Percentiles rank a stretch among this genome's conserved stretches.
Evolutionary conservation across 2,329 filamentous ascomycete genomes (phyloP).

Genomic region (Rhinocladiella mackenziei): DNA sequence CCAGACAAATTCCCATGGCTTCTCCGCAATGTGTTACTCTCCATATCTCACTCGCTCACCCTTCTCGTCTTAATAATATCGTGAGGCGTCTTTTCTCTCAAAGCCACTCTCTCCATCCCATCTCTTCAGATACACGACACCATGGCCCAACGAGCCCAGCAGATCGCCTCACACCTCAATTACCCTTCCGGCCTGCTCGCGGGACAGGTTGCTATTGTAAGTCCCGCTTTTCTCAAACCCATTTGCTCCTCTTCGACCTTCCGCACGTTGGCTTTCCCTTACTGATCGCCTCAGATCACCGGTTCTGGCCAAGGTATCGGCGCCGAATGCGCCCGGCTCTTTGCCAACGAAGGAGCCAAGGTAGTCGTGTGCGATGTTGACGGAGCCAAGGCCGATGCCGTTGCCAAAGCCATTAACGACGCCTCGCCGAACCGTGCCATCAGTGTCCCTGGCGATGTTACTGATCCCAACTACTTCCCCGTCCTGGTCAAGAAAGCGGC

Average conservation of each 20-base stretch:
- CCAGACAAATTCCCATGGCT: too few relatives aligned
- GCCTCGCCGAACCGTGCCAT: constrained; percentile 60
- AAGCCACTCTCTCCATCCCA: too few relatives aligned
- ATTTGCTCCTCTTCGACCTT: neutral
- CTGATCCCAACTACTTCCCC: constrained; percentile 66
- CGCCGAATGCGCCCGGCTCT: constrained; percentile 74
- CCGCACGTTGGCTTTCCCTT: neutral
- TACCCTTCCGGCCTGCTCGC: constrained; percentile 74
- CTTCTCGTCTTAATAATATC: too few relatives aligned
- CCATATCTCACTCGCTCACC: too few relatives aligned
- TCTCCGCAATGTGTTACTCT: too few relatives aligned
- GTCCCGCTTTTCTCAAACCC: neutral
- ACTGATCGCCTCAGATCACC: constrained; percentile 53
- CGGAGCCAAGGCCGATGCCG: constrained; percentile 63
- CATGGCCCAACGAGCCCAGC: constrained; percentile 36
- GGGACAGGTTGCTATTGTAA: constrained; percentile 70
- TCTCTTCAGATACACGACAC: neutral
- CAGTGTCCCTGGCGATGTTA: constrained; percentile 71
- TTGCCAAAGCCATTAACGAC: constrained; percentile 66
- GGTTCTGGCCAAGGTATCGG: constrained; percentile 84
- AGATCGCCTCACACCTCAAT: constrained; percentile 75
- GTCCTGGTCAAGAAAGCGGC: constrained; percentile 70
- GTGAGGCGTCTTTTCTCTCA: too few relatives aligned
- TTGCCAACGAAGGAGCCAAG: constrained; percentile 82
- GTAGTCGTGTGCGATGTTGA: constrained; percentile 84